A percentile compares a stretch with the other conserved stretches of the same genome.
phyloP scores from a whole-genome alignment of 441 rosid genomes.

The Pelargonium citronellum region DNA sequence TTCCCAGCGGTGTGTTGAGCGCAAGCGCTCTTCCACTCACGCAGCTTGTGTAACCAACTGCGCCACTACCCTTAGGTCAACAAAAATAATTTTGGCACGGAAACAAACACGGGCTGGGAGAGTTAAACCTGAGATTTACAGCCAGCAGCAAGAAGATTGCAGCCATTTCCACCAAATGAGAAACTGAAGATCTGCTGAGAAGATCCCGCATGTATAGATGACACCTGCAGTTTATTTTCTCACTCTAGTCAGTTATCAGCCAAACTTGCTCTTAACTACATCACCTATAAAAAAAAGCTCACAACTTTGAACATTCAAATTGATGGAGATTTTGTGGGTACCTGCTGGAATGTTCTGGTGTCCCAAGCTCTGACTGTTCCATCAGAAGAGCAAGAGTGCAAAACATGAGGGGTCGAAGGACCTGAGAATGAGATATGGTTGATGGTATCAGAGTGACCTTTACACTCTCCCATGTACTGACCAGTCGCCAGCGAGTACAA shows the following conservation, averaged over 20 bases:
- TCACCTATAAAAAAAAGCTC: neutral
- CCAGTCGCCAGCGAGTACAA: conserved; percentile 78
- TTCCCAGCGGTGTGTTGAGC: too few species aligned
- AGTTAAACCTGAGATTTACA: conserved; percentile 66
- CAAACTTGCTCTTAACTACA: neutral
- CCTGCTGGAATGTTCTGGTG: conserved; percentile 70
- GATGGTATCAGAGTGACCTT: conserved; percentile 62
- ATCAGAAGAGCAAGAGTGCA: conserved; percentile 82
- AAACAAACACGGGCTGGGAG: neutral
- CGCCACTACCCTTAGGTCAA: too few species aligned
- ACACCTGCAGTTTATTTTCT: conserved; percentile 39
- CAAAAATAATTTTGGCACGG: neutral
- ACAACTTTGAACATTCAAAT: neutral
- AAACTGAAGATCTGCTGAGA: conserved; percentile 70
- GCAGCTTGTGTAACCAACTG: too few species aligned
- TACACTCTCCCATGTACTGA: conserved; percentile 78
- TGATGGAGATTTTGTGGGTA: conserved; percentile 10
- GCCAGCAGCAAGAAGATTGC: conserved; percentile 75
- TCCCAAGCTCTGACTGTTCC: conserved; percentile 85
- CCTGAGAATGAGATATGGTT: conserved; percentile 64
- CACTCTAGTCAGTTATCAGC: neutral
- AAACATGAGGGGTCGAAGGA: conserved; percentile 48
- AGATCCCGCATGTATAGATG: conserved; percentile 43
- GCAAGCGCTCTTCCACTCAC: too few species aligned
- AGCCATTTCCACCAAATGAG: conserved; percentile 64